These are phyloP conservation scores for Fonsecaea multimorphosa DNA, from an alignment of 2,329 filamentous ascomycete genomes.

Conservation along the genomic window DNA sequence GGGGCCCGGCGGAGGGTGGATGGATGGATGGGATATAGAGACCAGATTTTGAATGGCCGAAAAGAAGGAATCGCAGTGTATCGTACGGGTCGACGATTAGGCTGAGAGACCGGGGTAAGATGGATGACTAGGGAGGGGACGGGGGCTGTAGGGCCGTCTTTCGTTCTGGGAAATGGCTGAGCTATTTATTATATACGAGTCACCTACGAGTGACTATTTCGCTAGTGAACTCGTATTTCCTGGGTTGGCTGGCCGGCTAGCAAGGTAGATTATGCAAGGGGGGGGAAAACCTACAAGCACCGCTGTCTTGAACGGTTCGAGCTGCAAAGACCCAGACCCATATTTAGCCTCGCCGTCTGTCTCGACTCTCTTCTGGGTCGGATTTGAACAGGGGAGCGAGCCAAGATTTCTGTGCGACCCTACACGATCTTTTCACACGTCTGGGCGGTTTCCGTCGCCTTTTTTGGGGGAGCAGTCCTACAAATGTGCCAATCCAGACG, in stretches of 20 bases:
- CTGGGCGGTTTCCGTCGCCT: neutral
- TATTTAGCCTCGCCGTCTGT: neutral
- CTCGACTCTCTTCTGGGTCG: neutral
- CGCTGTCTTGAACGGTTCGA: neutral
- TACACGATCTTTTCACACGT: neutral
- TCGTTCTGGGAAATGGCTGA: neutral
- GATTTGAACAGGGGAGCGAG: neutral
- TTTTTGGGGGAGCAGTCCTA: too few relatives aligned
- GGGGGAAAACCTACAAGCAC: too few relatives aligned
- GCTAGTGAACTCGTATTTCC: too few relatives aligned
- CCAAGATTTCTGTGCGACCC: neutral
- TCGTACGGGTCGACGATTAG: neutral
- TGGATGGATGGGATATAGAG: too few relatives aligned
- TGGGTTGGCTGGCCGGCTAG: too few relatives aligned
- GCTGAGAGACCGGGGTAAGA: neutral
- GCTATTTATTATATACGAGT: neutral
- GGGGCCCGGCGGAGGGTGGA: neutral
- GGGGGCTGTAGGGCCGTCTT: too few relatives aligned
- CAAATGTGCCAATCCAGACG: too few relatives aligned
- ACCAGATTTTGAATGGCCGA: neutral
- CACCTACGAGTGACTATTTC: too few relatives aligned
- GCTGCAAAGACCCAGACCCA: neutral
- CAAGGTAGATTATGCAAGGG: too few relatives aligned
- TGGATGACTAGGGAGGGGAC: neutral
- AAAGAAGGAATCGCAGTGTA: neutral